These are phyloP conservation scores for Tricharina praecox DNA, from an alignment of 495 filamentous ascomycete species.

Conservation along the genomic window DNA sequence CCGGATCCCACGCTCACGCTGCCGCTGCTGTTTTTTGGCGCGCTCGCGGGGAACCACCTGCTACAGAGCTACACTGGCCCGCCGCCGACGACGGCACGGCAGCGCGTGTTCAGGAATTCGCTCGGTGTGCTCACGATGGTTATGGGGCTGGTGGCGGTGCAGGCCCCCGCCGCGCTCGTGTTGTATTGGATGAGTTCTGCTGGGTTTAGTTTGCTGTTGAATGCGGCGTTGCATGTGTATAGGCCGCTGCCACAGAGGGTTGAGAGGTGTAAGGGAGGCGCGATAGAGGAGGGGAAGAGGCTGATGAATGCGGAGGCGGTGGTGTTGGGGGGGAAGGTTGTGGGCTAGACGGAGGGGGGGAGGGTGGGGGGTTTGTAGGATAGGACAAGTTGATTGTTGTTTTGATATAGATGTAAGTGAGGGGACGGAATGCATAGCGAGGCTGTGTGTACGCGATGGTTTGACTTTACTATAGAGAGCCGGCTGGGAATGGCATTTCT, in stretches of 20 bases:
- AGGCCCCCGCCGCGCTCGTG: not conserved
- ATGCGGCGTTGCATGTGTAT: not conserved
- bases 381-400: not conserved
- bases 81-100: not conserved
- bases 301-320: constrained; percentile 6
- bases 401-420: no score
- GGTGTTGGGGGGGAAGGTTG: constrained; percentile 11
- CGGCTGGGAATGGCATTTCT: no score
- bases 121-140: not conserved
- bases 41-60: constrained; percentile 32
- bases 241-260: not conserved
- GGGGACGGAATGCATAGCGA: no score
- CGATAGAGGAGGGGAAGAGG: constrained; percentile 4
- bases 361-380: not conserved
- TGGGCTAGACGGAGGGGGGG: not conserved
- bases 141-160: not conserved
- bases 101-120: not conserved
- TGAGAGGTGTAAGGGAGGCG: not conserved
- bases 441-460: no score
- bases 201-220: not conserved
- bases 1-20: constrained; percentile 54
- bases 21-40: constrained; percentile 40
- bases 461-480: no score
- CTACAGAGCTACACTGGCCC: not conserved
- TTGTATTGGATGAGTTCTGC: constrained; percentile 5